A percentile compares a stretch with the other conserved stretches of the same genome.
Conservation (phyloP, 768 basidiomycete species). For the Suillus luteus region DNA sequence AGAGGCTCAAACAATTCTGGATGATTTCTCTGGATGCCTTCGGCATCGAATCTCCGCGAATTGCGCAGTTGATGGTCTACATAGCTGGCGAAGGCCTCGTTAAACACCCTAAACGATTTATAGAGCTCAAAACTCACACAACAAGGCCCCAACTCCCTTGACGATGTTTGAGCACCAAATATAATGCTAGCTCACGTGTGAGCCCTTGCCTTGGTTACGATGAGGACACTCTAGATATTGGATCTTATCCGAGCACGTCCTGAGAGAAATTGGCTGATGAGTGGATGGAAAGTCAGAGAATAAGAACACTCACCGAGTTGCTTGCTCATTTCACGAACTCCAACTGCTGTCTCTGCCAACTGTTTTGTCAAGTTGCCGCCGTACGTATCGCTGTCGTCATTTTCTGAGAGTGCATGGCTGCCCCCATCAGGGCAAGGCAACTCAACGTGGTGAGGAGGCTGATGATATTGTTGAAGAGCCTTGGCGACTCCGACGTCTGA, state of each 20-base stretch:
- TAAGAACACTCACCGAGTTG: no score
- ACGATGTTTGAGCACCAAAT: constrained; percentile 88
- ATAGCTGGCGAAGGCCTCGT: constrained; percentile 55
- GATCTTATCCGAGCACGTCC: constrained; percentile 91
- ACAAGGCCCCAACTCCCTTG: constrained; percentile 74
- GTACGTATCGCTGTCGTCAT: no score
- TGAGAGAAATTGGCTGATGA: constrained; percentile 34
- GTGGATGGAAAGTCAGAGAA: constrained; percentile 9
- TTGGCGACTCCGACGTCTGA: no score
- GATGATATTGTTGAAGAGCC: no score
- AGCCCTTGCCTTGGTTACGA: constrained; percentile 97
- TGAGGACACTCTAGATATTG: constrained; percentile 89
- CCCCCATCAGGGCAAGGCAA: no score
- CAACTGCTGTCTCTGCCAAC: no score
- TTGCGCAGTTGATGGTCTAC: constrained; percentile 89
- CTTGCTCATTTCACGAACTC: no score
- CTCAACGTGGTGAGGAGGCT: no score
- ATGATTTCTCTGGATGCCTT: constrained; percentile 80
- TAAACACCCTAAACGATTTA: constrained; percentile 16
- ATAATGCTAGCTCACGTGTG: constrained; percentile 92
- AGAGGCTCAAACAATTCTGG: no score
- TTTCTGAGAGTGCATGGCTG: no score
- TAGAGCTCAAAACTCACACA: constrained; percentile 57
- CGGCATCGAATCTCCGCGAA: constrained; percentile 95
- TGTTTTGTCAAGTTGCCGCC: no score